Evolutionary conservation across 768 basidiomycete genomes (phyloP), one percentile per base, ranked within the genome.

Genomic region (Boletus subparvulus): DNA sequence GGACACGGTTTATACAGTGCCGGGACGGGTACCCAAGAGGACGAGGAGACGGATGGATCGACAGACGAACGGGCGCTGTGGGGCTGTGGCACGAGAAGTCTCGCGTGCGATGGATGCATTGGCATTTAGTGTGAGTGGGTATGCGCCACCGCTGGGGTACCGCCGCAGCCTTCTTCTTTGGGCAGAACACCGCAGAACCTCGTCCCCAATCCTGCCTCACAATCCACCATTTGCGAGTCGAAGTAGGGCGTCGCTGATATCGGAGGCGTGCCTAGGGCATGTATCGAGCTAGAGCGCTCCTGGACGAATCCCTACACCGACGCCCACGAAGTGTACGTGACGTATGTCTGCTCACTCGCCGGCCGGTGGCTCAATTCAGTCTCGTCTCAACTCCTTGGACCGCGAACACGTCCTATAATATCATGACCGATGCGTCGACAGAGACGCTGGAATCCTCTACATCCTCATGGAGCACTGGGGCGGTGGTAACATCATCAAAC

Each of bases 381-480:
- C n/a, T n/a, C n/a, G n/a, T n/a, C n/a, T n/a, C n/a, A n/a, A n/a
- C n/a, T n/a, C n/a, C n/a, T n/a, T n/a, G n/a, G n/a, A n/a, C 48
- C 49, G 77, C n/a, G n/a, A n/a, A n/a, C n/a, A n/a, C 73, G 98
- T 98, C 60, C 97, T 99, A 59, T 91, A 91, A 64, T 96, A 95
- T 73, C 87, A 92, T 64, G 94, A 97, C 78, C 83, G 94, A 59
- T 80, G 90, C 67, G 92, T 98, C 55, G 97, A 99, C 77, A 80
- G 90, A 59, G 91, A 94, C 49, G 81, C 83, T 40, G 93, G 93
- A 19, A 90, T 94, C 55, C 83, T 98, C 43, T 98, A 98, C 72
- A 98, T 99, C 59, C 80, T 98, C 62, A 99, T 98, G 97, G 97
- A 99, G 76, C 98, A 93, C 71, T 99, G 97, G 68, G 94, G 93